These are phyloP conservation scores for Fomitopsis schrenkii DNA, from an alignment of 1,284 basidiomycete genomes.

Conservation along the genomic window DNA sequence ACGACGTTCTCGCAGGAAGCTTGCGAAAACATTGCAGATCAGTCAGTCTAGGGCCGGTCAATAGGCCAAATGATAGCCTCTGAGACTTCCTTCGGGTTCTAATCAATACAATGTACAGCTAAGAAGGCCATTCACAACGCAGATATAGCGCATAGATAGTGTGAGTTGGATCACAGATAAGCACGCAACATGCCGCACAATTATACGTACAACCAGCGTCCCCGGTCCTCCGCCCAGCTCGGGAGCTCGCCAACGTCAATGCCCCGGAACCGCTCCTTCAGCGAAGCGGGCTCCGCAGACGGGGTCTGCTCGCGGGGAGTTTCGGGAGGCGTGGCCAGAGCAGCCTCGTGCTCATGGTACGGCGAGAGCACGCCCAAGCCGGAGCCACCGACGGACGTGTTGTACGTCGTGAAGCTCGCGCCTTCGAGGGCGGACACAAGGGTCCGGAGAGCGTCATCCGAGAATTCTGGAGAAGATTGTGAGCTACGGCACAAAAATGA, in stretches of 20 bases:
- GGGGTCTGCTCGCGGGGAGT: conserved; percentile 28
- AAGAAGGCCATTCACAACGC: background rate
- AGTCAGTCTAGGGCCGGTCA: no score
- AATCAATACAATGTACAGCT: background rate
- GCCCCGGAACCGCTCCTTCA: background rate
- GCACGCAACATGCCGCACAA: background rate
- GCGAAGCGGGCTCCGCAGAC: background rate
- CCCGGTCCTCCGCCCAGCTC: conserved; percentile 14
- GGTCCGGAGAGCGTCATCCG: conserved; percentile 48
- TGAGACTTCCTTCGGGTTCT: background rate
- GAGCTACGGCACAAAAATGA: conserved; percentile 4
- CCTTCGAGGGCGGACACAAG: conserved; percentile 58
- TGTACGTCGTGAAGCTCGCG: conserved; percentile 81
- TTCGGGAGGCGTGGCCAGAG: conserved; percentile 48
- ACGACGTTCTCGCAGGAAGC: no score
- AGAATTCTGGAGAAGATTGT: conserved; percentile 45
- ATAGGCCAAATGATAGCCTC: background rate
- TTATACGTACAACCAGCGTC: conserved; percentile 20
- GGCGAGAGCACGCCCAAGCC: conserved; percentile 84
- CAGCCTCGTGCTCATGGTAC: conserved; percentile 36
- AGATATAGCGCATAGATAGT: background rate
- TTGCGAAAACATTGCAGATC: no score
- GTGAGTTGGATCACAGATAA: background rate
- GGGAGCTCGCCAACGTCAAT: background rate
- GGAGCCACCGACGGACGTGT: conserved; percentile 90